These are phyloP conservation scores for Fraxinus xanthoxyloides DNA, from an alignment of 305 asterid species.

Conservation along the genomic window DNA sequence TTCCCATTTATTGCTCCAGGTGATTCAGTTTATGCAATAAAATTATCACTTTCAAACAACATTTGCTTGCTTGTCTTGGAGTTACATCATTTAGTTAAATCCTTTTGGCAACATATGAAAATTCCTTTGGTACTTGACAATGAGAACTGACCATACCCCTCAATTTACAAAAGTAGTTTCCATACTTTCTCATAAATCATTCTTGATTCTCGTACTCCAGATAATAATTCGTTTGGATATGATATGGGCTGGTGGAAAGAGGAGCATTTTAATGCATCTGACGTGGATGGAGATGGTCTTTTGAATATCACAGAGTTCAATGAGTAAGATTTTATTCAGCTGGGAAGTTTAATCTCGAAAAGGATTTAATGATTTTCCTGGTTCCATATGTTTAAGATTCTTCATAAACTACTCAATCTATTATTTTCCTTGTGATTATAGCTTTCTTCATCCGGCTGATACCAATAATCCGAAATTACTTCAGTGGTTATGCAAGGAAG, in stretches of 20 bases:
- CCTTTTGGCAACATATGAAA: not conserved
- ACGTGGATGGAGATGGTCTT: conserved; percentile 75
- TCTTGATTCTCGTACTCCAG: conserved; percentile 33
- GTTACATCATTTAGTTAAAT: not conserved
- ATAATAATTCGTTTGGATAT: conserved; percentile 60
- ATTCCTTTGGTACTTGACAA: conserved; percentile 1
- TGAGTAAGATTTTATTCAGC: conserved; percentile 57
- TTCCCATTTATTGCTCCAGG: not conserved
- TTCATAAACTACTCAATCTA: conserved; percentile 12
- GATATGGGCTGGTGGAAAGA: conserved; percentile 99
- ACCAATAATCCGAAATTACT: conserved; percentile 71
- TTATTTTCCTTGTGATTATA: conserved; percentile 29
- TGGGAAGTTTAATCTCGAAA: conserved; percentile 5
- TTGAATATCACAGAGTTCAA: conserved; percentile 85
- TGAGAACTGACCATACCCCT: conserved; percentile 2
- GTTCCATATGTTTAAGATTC: conserved; percentile 17
- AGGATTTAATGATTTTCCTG: conserved; percentile 2
- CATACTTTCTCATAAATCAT: conserved; percentile 9
- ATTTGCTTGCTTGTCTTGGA: not conserved
- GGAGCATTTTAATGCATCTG: conserved; percentile 92
- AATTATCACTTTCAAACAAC: not conserved
- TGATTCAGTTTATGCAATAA: not conserved
- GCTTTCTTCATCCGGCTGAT: conserved; percentile 95
- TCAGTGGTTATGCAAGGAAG: conserved; percentile 86
- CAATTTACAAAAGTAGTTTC: conserved; percentile 1